A percentile compares a stretch with the other conserved stretches of the same genome.
phyloP scores from a whole-genome alignment of 805 yeast species.

The Priceomyces medius region DNA sequence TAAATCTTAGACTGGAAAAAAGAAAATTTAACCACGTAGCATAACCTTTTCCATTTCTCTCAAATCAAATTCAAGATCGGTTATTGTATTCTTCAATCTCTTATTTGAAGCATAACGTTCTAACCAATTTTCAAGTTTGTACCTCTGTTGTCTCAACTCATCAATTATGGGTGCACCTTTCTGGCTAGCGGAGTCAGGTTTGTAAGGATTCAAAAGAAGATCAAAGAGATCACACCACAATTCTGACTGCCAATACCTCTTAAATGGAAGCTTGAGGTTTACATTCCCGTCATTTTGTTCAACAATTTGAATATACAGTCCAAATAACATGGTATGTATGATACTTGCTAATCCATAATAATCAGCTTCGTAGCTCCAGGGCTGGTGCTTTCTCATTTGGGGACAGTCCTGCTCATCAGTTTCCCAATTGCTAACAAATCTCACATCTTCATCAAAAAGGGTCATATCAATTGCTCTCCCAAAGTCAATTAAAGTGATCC shows the following conservation, averaged over 20 bases:
- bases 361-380: constrained; percentile 82
- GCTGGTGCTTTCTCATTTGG: constrained; percentile 55
- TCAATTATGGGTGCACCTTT: constrained; percentile 41
- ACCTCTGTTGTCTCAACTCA: constrained; percentile 32
- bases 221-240: constrained; percentile 71
- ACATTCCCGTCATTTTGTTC: constrained; percentile 23
- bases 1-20: too few species aligned
- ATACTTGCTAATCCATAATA: constrained; percentile 79
- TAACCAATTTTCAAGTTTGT: constrained; percentile 44
- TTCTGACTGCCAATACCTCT: constrained; percentile 73
- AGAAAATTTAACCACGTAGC: constrained; percentile 3
- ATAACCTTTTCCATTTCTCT: constrained; percentile 15
- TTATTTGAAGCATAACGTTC: constrained; percentile 15
- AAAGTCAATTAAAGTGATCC: constrained; percentile 71
- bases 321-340: constrained; percentile 71
- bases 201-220: constrained; percentile 58
- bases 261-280: constrained; percentile 47
- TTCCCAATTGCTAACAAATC: constrained; percentile 60
- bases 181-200: constrained; percentile 10
- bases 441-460: constrained; percentile 45
- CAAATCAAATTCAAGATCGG: constrained; percentile 33
- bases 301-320: constrained; percentile 53
- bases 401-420: constrained; percentile 70
- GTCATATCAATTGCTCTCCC: constrained; percentile 76
- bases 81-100: constrained; percentile 30